phyloP scores from a whole-genome alignment of 768 basidiomycete genomes.

The Tephrocybe sp. region DNA sequence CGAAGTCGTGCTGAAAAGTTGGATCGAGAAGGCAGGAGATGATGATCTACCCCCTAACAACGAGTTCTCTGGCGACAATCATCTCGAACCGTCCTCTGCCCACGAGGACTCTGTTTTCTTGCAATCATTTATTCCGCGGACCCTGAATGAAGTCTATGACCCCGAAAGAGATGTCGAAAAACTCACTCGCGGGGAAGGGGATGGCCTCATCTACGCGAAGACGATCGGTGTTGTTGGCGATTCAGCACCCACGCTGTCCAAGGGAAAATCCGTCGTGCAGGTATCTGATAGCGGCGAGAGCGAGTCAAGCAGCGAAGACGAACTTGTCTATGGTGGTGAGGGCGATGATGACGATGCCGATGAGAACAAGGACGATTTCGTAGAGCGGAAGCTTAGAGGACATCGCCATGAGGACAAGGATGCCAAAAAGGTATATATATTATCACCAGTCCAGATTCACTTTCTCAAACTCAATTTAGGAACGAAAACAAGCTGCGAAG shows the following conservation, averaged over 20 bases:
- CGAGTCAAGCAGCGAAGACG: conserved; percentile 23
- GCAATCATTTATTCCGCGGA: conserved; percentile 89
- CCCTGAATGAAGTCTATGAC: conserved; percentile 89
- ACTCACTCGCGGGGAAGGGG: conserved; percentile 67
- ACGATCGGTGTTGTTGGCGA: conserved; percentile 65
- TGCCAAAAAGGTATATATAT: conserved; percentile 72
- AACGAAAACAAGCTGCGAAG: conserved; percentile 89
- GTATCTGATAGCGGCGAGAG: conserved; percentile 18
- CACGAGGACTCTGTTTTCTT: conserved; percentile 91
- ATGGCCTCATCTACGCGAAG: conserved; percentile 81
- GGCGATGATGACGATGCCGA: conserved; percentile 37
- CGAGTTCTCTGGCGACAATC: background rate
- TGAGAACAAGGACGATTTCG: conserved; percentile 35
- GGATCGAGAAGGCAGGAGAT: conserved; percentile 43
- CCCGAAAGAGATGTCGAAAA: conserved; percentile 90
- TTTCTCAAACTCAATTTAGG: conserved; percentile 45
- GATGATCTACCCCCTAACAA: background rate
- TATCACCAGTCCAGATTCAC: background rate
- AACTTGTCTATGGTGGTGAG: conserved; percentile 27
- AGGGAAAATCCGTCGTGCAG: conserved; percentile 4
- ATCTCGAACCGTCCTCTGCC: conserved; percentile 25
- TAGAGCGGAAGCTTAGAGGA: conserved; percentile 70
- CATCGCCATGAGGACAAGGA: conserved; percentile 93
- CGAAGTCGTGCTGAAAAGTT: conserved; percentile 38
- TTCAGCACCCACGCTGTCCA: background rate